Evolutionary conservation across 768 basidiomycete species (phyloP), one percentile per base, ranked within the genome.

Genomic region (Paxillus involutus): DNA sequence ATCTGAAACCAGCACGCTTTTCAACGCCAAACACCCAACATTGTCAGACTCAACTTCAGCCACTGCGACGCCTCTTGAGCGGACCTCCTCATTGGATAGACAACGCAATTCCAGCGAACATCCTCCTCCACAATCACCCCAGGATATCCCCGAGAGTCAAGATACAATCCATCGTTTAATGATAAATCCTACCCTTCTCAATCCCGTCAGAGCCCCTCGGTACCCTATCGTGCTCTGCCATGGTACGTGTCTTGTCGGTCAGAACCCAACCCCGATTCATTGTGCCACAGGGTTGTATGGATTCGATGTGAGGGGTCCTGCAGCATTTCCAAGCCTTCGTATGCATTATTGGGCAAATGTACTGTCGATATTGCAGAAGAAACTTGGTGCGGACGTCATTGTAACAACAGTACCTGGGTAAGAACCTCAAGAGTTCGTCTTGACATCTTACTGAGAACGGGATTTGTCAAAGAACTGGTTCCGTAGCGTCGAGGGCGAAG

Each of bases 291-390:
- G 96, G 17, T 75, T 98, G 2, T 98, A 99, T 63, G 96, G 96
- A 6, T 99, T 97, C 66, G 94, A 96, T 63, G 88, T 92, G 0
- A 83, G 88, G 32, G 94, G 94, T 1, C 93, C 93, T 0, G 76
- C 82, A 0, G 77, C 87, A 11, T 91, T 94, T 63, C 93, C 94
- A 0, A 83, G 85, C 42, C 78, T 95, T 53, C 84, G 90, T 50
- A 81, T 92, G 68, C 93, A 98, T 56, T 99, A 99, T 66, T 99
- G 97, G 97, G 83, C 86, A 0, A 90, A 92, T 53, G 85, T 98
- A 4, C 77, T 98, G 32, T 83, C 79, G 10, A 82, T 95, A 12
- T 78, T 98, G 14, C 81, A 88, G 52, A 79, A 88, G 49, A 88
- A 80, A 57, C 77, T 98, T 12, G 91, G 92, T 13, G 94, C 92